Conservation (phyloP, 2,329 filamentous ascomycete genomes). For the Ceratocystis destructans region DNA sequence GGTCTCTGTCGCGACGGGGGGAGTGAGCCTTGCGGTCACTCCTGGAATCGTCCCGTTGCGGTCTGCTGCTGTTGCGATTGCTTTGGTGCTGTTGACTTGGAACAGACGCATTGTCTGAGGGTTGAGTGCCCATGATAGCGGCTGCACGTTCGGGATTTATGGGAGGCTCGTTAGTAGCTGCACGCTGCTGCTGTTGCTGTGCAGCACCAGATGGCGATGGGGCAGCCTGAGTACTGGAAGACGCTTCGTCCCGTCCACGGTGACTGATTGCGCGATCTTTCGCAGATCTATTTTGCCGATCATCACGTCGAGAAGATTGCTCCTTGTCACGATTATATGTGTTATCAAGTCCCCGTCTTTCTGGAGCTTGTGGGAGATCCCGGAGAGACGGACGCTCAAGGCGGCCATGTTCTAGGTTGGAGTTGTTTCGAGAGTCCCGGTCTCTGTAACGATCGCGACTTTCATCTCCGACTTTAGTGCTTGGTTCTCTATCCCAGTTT, state of each 20-base stretch:
- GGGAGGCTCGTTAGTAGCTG: constrained; percentile 30
- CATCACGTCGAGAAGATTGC: constrained; percentile 13
- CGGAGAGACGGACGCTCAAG: constrained; percentile 21
- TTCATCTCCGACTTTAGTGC: background rate
- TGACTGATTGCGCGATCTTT: constrained; percentile 22
- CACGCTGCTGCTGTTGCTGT: constrained; percentile 19
- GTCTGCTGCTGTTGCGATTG: constrained; percentile 1
- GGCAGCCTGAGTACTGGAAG: constrained; percentile 9
- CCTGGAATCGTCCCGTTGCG: constrained; percentile 11
- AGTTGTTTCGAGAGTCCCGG: constrained; percentile 13
- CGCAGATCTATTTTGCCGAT: constrained; percentile 21
- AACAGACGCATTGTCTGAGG: background rate
- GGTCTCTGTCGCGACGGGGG: constrained; percentile 14
- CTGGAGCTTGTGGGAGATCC: constrained; percentile 36
- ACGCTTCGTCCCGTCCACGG: constrained; percentile 21
- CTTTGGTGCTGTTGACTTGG: background rate
- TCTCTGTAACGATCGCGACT: constrained; percentile 14
- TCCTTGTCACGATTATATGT: constrained; percentile 12
- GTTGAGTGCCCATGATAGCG: constrained; percentile 27
- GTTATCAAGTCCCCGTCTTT: constrained; percentile 28
- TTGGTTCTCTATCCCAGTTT: constrained; percentile 9
- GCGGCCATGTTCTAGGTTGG: constrained; percentile 14
- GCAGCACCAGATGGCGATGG: constrained; percentile 22
- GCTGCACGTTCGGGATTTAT: constrained; percentile 45
- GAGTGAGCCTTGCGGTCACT: constrained; percentile 12